phyloP scores from a whole-genome alignment of 2,329 filamentous ascomycete species.

The Hypoxylon sp. region DNA sequence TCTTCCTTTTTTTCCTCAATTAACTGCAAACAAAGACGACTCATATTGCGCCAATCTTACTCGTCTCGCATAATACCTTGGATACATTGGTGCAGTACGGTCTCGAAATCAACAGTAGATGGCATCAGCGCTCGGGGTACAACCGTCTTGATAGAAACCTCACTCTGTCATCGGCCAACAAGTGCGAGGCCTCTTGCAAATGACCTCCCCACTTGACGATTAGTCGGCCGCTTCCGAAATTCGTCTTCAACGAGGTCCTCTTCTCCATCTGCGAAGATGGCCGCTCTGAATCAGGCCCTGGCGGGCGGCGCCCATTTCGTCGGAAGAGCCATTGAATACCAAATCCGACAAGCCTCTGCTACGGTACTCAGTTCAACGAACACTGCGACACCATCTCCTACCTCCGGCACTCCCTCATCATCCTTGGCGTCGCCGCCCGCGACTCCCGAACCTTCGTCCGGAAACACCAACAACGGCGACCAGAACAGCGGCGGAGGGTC shows the following conservation, averaged over 20 bases:
- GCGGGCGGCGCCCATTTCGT: constrained; percentile 55
- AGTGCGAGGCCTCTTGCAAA: constrained; percentile 38
- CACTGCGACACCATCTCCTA: constrained; percentile 31
- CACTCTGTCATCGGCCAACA: constrained; percentile 25
- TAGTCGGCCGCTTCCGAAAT: constrained; percentile 31
- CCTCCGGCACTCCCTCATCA: constrained; percentile 26
- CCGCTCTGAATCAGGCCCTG: constrained; percentile 54
- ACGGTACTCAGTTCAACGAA: constrained; percentile 37
- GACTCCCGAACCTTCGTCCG: constrained; percentile 36
- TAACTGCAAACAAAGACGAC: constrained; percentile 13
- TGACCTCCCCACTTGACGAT: constrained; percentile 35
- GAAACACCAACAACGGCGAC: constrained; percentile 41
- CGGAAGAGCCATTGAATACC: constrained; percentile 52
- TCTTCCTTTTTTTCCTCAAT: constrained; percentile 10
- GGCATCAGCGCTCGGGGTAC: constrained; percentile 35
- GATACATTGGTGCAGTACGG: constrained; percentile 10
- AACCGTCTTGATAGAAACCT: constrained; percentile 33
- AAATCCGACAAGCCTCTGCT: constrained; percentile 27
- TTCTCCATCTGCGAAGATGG: constrained; percentile 50
- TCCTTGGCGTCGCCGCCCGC: constrained; percentile 32
- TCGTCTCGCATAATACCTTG: neutral
- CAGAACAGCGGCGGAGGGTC: constrained; percentile 57
- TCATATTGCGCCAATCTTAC: constrained; percentile 9
- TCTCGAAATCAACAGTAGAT: constrained; percentile 37
- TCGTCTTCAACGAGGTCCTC: constrained; percentile 1